Base-by-base conservation (phyloP, 2,329 filamentous ascomycete species). In the Mollisia scopiformis region DNA sequence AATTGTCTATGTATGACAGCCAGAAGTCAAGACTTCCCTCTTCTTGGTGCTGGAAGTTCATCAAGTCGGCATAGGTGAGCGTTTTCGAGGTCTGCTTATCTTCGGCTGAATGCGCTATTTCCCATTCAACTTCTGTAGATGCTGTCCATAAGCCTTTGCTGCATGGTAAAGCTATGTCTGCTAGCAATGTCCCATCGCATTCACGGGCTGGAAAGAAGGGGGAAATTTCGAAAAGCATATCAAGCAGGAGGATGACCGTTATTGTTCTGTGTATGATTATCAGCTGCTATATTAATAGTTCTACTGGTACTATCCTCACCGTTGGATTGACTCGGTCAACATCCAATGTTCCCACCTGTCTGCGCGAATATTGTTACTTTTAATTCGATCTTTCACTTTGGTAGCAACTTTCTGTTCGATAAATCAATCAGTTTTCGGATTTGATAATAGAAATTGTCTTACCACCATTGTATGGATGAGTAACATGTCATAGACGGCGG, bases 381-480 rank as follows among this genome's bases (percentile, higher is more conserved):
- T 28, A 11, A 27, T 46, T 27, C 2, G 25, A 11, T 4, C 28
- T n/a, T 51, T 21, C 13, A 51, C 8, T 21, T n/a, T 33, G 19
- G 13, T 23, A 21, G 27, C 28, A 13, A 51, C 6, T 21, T 21
- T 51, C 49, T 41, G 23, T 30, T n/a, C 6, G 11, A 37, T 2
- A 1, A n/a, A n/a, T 6, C 6, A n/a, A 25, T 47, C 23, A 41
- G 23, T 43, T 16, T 37, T 13, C 16, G 7, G 16, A 43, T 8
- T 2, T 27, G 3, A n/a, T 5, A 1, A 27, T 27, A n/a, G 7
- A 46, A 25, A 13, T 19, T 35, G 31, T 57, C 57, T 19, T 57
- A 66, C 64, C 3, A 64, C 39, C 62, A 67, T 64, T 1, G 64
- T 64, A 13, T 47, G 4, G 21, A 68, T 64, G 27, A 67, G 27